These are phyloP conservation scores for Ephemerocybe angulata DNA, from an alignment of 768 basidiomycete genomes.

Conservation along the genomic window DNA sequence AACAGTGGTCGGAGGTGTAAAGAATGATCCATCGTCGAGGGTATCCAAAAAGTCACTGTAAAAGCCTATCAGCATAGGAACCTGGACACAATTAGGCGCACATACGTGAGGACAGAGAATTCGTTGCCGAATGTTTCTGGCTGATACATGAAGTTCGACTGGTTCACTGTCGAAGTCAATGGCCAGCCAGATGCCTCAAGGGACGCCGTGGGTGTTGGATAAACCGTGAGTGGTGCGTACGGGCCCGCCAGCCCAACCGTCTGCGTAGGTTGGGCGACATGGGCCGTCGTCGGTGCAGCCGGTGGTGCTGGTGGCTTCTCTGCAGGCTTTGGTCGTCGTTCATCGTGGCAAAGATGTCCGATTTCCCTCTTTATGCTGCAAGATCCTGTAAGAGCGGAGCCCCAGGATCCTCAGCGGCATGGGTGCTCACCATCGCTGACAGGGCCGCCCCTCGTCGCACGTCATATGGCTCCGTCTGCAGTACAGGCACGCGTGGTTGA, in stretches of 20 bases:
- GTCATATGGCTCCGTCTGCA: slow-evolving; percentile 93
- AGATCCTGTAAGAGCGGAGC: slow-evolving; percentile 8
- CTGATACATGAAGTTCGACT: slow-evolving; percentile 60
- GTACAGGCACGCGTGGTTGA: slow-evolving; percentile 91
- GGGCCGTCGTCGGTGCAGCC: slow-evolving; percentile 14
- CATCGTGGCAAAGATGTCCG: slow-evolving; percentile 90
- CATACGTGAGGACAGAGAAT: slow-evolving; percentile 76
- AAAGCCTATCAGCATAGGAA: slow-evolving; percentile 6
- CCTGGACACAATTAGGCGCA: slow-evolving; percentile 10
- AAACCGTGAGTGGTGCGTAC: slow-evolving; percentile 45
- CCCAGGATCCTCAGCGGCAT: slow-evolving; percentile 9
- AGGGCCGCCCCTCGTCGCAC: slow-evolving; percentile 85
- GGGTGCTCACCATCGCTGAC: slow-evolving; percentile 83
- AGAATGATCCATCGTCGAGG: slow-evolving; percentile 80
- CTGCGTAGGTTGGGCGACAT: not conserved
- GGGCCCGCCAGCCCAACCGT: slow-evolving; percentile 32
- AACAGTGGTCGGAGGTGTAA: slow-evolving; percentile 55
- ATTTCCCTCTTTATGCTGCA: slow-evolving; percentile 93
- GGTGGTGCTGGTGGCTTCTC: slow-evolving; percentile 40
- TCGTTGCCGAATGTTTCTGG: slow-evolving; percentile 77
- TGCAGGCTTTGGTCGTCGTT: slow-evolving; percentile 53
- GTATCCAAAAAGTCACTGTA: slow-evolving; percentile 84
- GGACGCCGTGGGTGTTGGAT: slow-evolving; percentile 28
- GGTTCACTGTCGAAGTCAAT: slow-evolving; percentile 37
- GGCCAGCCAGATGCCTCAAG: slow-evolving; percentile 49